These are phyloP conservation scores for Rhodosporidiobolus odoratus DNA, from an alignment of 768 basidiomycete species.

Conservation along the genomic window DNA sequence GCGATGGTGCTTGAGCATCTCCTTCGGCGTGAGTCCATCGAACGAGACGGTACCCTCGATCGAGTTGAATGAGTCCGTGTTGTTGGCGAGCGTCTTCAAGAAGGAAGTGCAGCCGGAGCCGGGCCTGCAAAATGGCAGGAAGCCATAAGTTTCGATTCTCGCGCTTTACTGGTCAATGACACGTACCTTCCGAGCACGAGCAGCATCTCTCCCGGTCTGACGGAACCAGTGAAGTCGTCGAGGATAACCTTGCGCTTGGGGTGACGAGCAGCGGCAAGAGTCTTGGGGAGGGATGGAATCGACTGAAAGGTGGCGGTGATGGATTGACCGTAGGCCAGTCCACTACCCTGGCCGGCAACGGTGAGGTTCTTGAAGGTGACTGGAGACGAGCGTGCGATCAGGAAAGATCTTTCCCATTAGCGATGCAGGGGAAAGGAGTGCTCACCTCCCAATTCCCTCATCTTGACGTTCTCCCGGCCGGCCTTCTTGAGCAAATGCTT, in stretches of 20 bases:
- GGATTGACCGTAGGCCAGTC: constrained; percentile 20
- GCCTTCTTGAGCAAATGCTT: constrained; percentile 29
- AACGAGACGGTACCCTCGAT: constrained; percentile 51
- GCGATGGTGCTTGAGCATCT: constrained; percentile 52
- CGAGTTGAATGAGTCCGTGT: constrained; percentile 47
- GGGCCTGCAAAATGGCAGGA: constrained; percentile 4
- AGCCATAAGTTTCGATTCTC: constrained; percentile 46
- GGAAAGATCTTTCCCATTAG: neutral
- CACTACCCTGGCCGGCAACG: constrained; percentile 25
- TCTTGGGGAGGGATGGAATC: constrained; percentile 19
- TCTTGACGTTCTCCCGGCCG: constrained; percentile 24
- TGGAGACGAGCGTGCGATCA: neutral
- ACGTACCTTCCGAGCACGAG: constrained; percentile 50
- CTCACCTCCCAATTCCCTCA: constrained; percentile 13
- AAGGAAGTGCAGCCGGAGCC: constrained; percentile 49
- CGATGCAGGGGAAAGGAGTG: neutral
- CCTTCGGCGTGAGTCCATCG: constrained; percentile 50
- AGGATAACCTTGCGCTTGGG: constrained; percentile 48
- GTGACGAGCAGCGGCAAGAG: constrained; percentile 21
- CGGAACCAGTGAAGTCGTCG: constrained; percentile 59
- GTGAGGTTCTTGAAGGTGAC: constrained; percentile 35
- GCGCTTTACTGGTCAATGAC: constrained; percentile 46
- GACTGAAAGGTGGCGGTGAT: constrained; percentile 14
- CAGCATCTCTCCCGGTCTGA: constrained; percentile 73
- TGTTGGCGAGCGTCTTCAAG: constrained; percentile 54